Conservation (phyloP, 495 filamentous ascomycete genomes). For the Penicillium malachiteum region DNA sequence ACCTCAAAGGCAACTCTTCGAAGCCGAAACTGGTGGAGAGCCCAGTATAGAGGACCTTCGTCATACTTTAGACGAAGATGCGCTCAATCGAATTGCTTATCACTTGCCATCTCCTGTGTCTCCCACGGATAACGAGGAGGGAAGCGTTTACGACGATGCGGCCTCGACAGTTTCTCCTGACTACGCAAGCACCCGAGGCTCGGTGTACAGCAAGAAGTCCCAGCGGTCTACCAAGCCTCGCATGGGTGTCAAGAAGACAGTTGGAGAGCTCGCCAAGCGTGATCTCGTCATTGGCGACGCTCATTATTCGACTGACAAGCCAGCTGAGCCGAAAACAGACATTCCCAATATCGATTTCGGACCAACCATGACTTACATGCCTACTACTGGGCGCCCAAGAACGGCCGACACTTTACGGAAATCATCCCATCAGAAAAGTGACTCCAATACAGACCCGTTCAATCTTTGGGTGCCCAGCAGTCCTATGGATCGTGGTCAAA, state of each 20-base stretch:
- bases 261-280: slow-evolving; percentile 59
- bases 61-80: slow-evolving; percentile 64
- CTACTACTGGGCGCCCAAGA: slow-evolving; percentile 44
- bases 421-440: slow-evolving; percentile 38
- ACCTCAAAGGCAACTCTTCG: slow-evolving; percentile 35
- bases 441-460: slow-evolving; percentile 37
- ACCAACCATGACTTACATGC: slow-evolving; percentile 67
- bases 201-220: slow-evolving; percentile 59
- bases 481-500: slow-evolving; percentile 31
- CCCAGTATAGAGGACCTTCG: slow-evolving; percentile 65
- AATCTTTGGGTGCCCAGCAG: slow-evolving; percentile 26
- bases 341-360: slow-evolving; percentile 87
- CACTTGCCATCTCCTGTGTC: slow-evolving; percentile 34
- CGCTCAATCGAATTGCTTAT: slow-evolving; percentile 50
- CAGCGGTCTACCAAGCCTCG: slow-evolving; percentile 67
- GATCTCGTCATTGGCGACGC: slow-evolving; percentile 61
- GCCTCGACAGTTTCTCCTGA: slow-evolving; percentile 51
- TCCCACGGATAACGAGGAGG: slow-evolving; percentile 36
- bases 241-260: slow-evolving; percentile 78
- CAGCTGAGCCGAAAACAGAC: slow-evolving; percentile 39
- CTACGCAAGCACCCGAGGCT: slow-evolving; percentile 70
- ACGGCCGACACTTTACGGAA: slow-evolving; percentile 39
- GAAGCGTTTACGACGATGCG: slow-evolving; percentile 52
- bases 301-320: slow-evolving; percentile 47
- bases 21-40: slow-evolving; percentile 20